These are phyloP conservation scores for Rhodocollybia butyracea DNA, from an alignment of 768 basidiomycete genomes.

Conservation along the genomic window DNA sequence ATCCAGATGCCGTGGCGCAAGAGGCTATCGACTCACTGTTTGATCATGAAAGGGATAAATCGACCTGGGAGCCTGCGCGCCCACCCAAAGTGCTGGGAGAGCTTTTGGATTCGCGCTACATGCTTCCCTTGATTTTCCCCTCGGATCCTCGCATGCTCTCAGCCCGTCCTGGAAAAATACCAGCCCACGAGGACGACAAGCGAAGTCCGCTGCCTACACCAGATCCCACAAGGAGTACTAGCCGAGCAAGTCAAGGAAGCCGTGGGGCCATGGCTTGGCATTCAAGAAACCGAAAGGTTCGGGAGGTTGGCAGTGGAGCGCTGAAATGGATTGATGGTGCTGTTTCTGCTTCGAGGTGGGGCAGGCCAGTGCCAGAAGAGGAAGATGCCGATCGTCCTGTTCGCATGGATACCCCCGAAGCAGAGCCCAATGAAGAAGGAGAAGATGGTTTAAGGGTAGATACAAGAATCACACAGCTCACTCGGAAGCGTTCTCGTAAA, in stretches of 20 bases:
- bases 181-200: constrained; percentile 31
- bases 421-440: constrained; percentile 22
- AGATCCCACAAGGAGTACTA: constrained; percentile 32
- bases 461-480: constrained; percentile 57
- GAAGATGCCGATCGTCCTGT: constrained; percentile 27
- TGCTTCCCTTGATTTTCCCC: constrained; percentile 87
- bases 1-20: constrained; percentile 37
- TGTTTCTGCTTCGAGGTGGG: constrained; percentile 60
- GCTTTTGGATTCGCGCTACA: constrained; percentile 86
- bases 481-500: constrained; percentile 63
- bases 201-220: constrained; percentile 20
- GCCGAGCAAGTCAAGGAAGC: constrained; percentile 32
- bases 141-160: constrained; percentile 76
- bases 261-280: constrained; percentile 53
- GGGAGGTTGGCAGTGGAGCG: constrained; percentile 56
- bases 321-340: constrained; percentile 72
- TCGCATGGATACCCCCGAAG: neutral
- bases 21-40: constrained; percentile 79
- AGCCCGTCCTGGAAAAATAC: constrained; percentile 53
- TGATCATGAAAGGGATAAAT: constrained; percentile 59
- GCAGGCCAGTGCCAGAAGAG: constrained; percentile 41
- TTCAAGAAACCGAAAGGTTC: constrained; percentile 53
- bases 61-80: constrained; percentile 73
- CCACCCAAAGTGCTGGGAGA: constrained; percentile 87
- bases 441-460: constrained; percentile 26